Base-by-base conservation (phyloP, 495 filamentous ascomycete genomes). In the Aspergillus steynii region DNA sequence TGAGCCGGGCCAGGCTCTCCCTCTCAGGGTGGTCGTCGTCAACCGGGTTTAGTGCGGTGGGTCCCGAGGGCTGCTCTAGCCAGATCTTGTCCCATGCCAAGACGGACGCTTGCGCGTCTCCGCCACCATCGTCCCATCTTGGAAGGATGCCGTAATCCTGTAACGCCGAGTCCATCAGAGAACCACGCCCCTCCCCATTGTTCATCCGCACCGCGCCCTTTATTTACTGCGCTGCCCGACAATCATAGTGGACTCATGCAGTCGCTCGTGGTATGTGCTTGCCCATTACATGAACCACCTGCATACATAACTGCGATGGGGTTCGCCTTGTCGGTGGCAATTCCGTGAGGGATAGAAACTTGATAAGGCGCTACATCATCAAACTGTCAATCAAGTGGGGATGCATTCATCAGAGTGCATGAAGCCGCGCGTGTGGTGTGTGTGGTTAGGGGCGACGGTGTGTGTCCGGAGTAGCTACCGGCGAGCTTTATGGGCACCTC, bases 91-190 rank as follows among this genome's bases (percentile, higher is more conserved):
- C 26, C 62, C 56, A 50, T 66, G 74, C 76, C 77, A 80, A 78
- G 77, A 75, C 73, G 71, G 67, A 73, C 65, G 76, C 75, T 79
- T 80, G 77, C 77, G 77, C 72, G 77, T 77, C 77, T 77, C 77
- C 74, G 69, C 66, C 71, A 68, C 65, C 37, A 55, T 50, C 54
- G 56, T 54, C 53, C 61, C 61, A 58, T 61, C 61, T 63, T 56
- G 64, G 59, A 60, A 63, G 53, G 65, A 58, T 57, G 55, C 63
- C 53, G 63, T 62, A 66, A 65, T 62, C 63, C 58, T 62, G 64
- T 66, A 63, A 66, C 61, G 48, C 64, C 64, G 63, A 53, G 42
- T 59, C 56, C 46, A 55, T 60, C 61, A 55, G 46, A 27, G 5
- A 49, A 27, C 47, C 15, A 1, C 15, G 6, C 27, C 29, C 12